Percentiles rank a stretch among this genome's conserved stretches.
Evolutionary conservation across 768 basidiomycete species (phyloP).

Genomic region (Sarcomyxa edulis): DNA sequence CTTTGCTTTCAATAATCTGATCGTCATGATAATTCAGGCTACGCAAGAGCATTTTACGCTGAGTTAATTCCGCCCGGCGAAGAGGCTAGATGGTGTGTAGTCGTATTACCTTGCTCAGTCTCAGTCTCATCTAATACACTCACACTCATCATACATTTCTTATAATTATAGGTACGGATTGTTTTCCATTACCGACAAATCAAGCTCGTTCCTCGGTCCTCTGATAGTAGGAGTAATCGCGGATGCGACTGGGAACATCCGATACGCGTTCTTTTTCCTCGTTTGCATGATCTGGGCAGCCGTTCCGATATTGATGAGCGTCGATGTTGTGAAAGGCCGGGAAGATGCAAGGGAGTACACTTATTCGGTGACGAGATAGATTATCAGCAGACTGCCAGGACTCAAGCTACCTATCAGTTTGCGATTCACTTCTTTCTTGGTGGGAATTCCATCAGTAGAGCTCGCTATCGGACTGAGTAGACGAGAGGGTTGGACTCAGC

Average conservation of each 20-base stretch:
- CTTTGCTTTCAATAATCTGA: no score
- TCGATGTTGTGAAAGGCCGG: conserved; percentile 66
- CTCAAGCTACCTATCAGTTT: no score
- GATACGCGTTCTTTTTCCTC: conserved; percentile 88
- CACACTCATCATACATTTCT: neutral
- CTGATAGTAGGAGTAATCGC: conserved; percentile 84
- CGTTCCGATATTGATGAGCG: conserved; percentile 66
- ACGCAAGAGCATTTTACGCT: conserved; percentile 82
- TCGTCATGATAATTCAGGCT: no score
- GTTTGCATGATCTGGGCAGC: conserved; percentile 77
- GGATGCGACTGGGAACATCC: conserved; percentile 86
- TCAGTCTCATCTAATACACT: neutral
- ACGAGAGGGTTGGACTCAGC: no score
- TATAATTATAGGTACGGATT: conserved; percentile 57
- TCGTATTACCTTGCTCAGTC: no score
- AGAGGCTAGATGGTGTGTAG: conserved; percentile 80
- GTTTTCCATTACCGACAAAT: conserved; percentile 91
- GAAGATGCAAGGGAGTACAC: conserved; percentile 40
- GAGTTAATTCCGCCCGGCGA: conserved; percentile 84
- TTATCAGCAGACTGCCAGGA: no score
- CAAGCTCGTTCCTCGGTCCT: conserved; percentile 89
- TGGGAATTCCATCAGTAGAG: no score
- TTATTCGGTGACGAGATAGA: conserved; percentile 11
- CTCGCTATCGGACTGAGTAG: no score
- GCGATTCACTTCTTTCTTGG: no score